A percentile compares a stretch with the other conserved stretches of the same genome.
These are phyloP conservation scores for Primulina tabacum DNA, from an alignment of 257 asterid genomes.

Conservation along the genomic window DNA sequence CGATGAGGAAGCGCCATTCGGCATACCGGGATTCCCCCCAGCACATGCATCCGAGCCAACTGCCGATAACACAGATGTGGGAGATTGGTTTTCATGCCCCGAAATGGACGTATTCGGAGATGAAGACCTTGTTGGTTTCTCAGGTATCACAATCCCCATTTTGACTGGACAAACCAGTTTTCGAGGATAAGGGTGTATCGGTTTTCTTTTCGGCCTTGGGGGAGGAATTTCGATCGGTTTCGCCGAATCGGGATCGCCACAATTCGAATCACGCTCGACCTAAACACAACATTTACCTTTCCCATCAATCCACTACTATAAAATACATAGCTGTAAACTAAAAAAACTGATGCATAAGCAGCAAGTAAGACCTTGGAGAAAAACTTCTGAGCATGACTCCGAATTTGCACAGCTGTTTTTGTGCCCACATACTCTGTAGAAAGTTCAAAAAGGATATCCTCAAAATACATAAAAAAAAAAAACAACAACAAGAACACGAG, in stretches of 20 bases:
- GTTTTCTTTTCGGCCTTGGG: constrained; percentile 94
- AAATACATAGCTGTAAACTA: constrained; percentile 16
- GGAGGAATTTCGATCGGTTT: constrained; percentile 87
- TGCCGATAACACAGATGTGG: constrained; percentile 70
- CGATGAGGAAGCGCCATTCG: too few species aligned
- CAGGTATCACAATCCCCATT: constrained; percentile 32
- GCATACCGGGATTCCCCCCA: constrained; percentile 17
- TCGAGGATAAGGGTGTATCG: constrained; percentile 94
- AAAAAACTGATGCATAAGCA: too few species aligned
- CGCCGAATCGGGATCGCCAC: constrained; percentile 41
- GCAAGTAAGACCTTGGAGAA: constrained; percentile 71
- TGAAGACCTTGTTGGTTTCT: constrained; percentile 29
- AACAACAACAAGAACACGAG: not conserved
- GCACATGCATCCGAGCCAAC: constrained; percentile 53
- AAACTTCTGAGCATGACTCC: constrained; percentile 99
- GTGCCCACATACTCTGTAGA: constrained; percentile 79
- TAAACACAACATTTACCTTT: constrained; percentile 24
- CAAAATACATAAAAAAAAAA: constrained; percentile 6
- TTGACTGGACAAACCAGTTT: constrained; percentile 44
- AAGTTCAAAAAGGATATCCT: not conserved
- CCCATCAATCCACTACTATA: too few species aligned
- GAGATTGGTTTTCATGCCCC: constrained; percentile 59
- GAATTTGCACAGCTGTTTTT: constrained; percentile 92
- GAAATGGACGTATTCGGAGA: constrained; percentile 27
- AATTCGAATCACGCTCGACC: constrained; percentile 71